phyloP scores from a whole-genome alignment of 352 stramenopile genomes.

The Phytophthora nicotianae region DNA sequence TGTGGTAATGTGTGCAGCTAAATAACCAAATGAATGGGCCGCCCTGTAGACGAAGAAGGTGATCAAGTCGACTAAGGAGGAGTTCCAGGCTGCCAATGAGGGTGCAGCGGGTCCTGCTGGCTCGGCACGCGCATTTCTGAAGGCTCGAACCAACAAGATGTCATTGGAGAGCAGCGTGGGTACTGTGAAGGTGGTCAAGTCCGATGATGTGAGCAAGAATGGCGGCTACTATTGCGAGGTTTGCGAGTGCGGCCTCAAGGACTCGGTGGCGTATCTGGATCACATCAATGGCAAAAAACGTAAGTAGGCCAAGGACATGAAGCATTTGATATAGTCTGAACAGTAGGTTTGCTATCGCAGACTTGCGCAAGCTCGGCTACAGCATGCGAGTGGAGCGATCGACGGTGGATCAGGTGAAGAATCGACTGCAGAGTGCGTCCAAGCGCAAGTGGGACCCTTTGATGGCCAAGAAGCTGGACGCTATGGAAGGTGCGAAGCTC shows the following conservation, averaged over 20 bases:
- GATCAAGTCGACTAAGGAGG: conserved; percentile 72
- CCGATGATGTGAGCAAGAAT: conserved; percentile 74
- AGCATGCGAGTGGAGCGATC: conserved; percentile 93
- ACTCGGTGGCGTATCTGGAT: conserved; percentile 93
- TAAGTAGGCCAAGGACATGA: conserved; percentile 36
- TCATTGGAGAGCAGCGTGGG: conserved; percentile 85
- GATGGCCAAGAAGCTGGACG: conserved; percentile 82
- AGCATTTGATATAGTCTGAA: background rate
- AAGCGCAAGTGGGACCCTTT: conserved; percentile 88
- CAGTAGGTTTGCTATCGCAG: conserved; percentile 35
- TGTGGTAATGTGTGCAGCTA: background rate
- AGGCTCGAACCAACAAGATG: conserved; percentile 76
- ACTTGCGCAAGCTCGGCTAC: conserved; percentile 90
- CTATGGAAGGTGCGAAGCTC: conserved; percentile 64
- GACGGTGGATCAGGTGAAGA: conserved; percentile 88
- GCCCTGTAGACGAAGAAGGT: conserved; percentile 58
- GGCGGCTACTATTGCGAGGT: conserved; percentile 94
- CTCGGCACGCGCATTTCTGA: conserved; percentile 78
- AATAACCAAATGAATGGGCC: background rate
- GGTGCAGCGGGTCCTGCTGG: conserved; percentile 62
- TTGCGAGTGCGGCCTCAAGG: conserved; percentile 92
- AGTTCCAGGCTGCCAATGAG: conserved; percentile 78
- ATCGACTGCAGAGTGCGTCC: conserved; percentile 73
- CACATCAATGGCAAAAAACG: conserved; percentile 96
- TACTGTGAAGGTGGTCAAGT: conserved; percentile 88